Evolutionary conservation across 345 rosid genomes (phyloP), one percentile per base, ranked within the genome.

Genomic region (Hibiscus mutabilis): DNA sequence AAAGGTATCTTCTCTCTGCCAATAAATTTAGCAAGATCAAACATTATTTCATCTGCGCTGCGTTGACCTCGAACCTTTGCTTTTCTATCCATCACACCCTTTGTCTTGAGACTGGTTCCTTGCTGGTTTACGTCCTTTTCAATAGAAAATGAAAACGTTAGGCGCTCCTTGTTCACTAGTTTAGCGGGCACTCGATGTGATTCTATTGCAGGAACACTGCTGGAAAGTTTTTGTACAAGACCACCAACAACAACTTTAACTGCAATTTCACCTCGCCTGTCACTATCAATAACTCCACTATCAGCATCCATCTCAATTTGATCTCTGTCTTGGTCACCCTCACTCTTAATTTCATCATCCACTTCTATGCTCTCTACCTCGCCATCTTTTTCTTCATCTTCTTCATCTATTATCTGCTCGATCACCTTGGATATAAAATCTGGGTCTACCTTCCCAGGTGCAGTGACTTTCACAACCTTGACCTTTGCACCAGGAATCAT

Each of bases 401-500:
- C 96, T 70, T 87, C 96, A 18, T 94, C 96, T 77, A 85, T 79
- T 75, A 89, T 84, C 80, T 89, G 90, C 66, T 89, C 96, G 77
- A 94, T 85, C 73, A 89, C 90, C 88, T 87, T 89, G 35, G 93
- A 85, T 83, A 89, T 83, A 79, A 94, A 87, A 80, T 94, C 97
- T 78, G 68, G 82, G 81, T 94, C 97, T 51, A 81, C 86, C 80
- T 85, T 93, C 49, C 86, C 91, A 13, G 97, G 85, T 2, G 90
- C 60, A 27, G 85, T 91, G 69, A 89, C 93, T 80, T 91, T 94
- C 87, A 91, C 76, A 70, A 89, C 96, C 89, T 91, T 94, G 73
- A 89, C 88, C 82, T 85, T 84, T 51, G 82, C 89, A 40, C 93
- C 96, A 75, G 97, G 96, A 83, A 91, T 83, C 90, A 94, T 84